Percentiles rank a stretch among this genome's conserved stretches.
These are phyloP conservation scores for Pulveroboletus sp. DNA, from an alignment of 768 basidiomycete species.

Conservation along the genomic window DNA sequence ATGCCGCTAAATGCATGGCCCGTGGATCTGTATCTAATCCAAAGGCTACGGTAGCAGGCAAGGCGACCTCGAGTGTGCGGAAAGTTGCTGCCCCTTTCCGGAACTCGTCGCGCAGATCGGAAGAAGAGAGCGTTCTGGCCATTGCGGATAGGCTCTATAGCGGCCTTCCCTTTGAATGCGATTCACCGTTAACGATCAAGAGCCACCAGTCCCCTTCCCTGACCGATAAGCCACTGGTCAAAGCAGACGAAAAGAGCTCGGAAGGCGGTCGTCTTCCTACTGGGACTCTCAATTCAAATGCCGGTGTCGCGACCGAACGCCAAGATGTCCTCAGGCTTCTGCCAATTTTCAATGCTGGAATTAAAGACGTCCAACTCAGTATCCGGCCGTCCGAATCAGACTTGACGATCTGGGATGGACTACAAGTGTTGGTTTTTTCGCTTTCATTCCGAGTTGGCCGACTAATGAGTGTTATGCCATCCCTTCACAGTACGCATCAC, in stretches of 20 bases:
- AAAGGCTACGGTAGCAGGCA: neutral
- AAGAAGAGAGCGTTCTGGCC: neutral
- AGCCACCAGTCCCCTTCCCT: neutral
- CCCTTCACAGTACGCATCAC: slow-evolving; percentile 11
- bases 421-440: slow-evolving; percentile 13
- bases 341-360: neutral
- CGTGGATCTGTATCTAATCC: neutral
- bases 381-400: too few species aligned
- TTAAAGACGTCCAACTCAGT: slow-evolving; percentile 12
- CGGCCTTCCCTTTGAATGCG: neutral
- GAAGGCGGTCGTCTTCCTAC: neutral
- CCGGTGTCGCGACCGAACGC: neutral
- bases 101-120: neutral
- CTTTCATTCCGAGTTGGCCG: too few species aligned
- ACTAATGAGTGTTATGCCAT: too few species aligned
- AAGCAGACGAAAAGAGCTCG: neutral
- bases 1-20: neutral
- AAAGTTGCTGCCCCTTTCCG: neutral
- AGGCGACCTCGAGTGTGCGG: neutral
- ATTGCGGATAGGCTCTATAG: slow-evolving; percentile 4
- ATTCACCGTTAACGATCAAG: neutral
- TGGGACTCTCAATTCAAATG: neutral
- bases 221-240: neutral
- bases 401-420: slow-evolving; percentile 18
- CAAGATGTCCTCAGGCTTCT: neutral